Evolutionary conservation across 2,329 filamentous ascomycete genomes (phyloP).

Genomic region (Fusarium concolor): DNA sequence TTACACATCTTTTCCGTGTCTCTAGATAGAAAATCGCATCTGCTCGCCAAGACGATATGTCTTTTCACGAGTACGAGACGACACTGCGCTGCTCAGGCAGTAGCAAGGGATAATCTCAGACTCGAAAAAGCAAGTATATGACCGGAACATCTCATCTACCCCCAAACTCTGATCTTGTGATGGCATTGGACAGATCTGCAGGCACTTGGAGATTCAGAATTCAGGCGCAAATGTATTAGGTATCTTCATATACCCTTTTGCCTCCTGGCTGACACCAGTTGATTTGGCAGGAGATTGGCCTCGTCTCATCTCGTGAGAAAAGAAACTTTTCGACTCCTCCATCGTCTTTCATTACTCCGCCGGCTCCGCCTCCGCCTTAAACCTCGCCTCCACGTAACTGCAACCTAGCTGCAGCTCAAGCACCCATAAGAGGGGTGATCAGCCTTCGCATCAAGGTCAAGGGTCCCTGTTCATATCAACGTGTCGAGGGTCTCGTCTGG

Average conservation of each 20-base stretch:
- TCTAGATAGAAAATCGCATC: background rate
- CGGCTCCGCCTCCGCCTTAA: background rate
- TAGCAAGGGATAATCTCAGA: conserved; percentile 1
- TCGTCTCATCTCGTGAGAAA: background rate
- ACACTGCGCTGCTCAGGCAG: background rate
- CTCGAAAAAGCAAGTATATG: conserved; percentile 2
- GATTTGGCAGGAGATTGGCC: no score
- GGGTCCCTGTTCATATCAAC: conserved; percentile 29
- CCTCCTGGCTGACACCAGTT: no score
- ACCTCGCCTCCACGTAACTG: conserved; percentile 18
- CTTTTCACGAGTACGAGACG: background rate
- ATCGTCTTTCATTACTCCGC: background rate
- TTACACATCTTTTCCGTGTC: background rate
- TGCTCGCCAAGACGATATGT: background rate
- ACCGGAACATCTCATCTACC: background rate
- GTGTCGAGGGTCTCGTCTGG: conserved; percentile 29
- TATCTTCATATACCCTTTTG: no score
- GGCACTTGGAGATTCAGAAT: conserved; percentile 9
- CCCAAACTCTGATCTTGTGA: conserved; percentile 17
- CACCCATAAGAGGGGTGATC: conserved; percentile 37
- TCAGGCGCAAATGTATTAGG: background rate
- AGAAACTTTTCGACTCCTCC: conserved; percentile 8
- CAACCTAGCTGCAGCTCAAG: conserved; percentile 20
- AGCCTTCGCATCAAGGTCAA: conserved; percentile 39
- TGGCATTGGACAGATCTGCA: conserved; percentile 1